Conservation (phyloP, 805 yeast species). For the Torulaspora delbrueckii region DNA sequence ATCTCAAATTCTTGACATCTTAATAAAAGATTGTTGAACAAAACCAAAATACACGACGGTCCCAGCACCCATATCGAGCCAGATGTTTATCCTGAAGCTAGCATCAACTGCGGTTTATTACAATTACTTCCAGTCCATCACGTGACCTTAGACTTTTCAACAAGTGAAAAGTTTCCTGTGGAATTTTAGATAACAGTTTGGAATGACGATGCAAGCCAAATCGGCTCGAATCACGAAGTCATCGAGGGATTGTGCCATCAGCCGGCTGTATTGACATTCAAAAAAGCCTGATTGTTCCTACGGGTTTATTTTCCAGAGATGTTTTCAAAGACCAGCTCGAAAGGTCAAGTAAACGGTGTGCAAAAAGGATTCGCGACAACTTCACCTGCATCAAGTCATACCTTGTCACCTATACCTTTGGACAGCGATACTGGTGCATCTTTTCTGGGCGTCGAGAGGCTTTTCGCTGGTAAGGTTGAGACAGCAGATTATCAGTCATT, state of each 20-base stretch:
- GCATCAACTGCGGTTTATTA: no score
- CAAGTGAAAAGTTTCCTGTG: slow-evolving; percentile 21
- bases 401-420: slow-evolving; percentile 23
- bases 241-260: background rate
- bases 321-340: slow-evolving; percentile 1
- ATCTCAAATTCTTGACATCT: slow-evolving; percentile 38
- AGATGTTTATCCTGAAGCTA: no score
- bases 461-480: slow-evolving; percentile 4
- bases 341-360: background rate
- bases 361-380: slow-evolving; percentile 4
- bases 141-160: background rate
- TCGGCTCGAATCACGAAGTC: background rate
- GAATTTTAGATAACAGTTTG: slow-evolving; percentile 16
- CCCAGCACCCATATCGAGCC: no score
- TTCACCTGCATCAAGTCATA: slow-evolving; percentile 14
- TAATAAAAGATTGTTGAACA: no score
- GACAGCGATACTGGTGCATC: slow-evolving; percentile 15
- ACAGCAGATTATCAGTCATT: slow-evolving; percentile 4
- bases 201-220: background rate
- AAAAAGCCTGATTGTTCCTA: background rate
- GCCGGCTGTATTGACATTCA: slow-evolving; percentile 1
- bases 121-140: background rate
- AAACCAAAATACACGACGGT: no score
- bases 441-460: slow-evolving; percentile 9
- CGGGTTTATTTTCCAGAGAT: background rate